Evolutionary conservation across 2,329 filamentous ascomycete genomes (phyloP).

Genomic region (Plectosphaerella cucumerina): DNA sequence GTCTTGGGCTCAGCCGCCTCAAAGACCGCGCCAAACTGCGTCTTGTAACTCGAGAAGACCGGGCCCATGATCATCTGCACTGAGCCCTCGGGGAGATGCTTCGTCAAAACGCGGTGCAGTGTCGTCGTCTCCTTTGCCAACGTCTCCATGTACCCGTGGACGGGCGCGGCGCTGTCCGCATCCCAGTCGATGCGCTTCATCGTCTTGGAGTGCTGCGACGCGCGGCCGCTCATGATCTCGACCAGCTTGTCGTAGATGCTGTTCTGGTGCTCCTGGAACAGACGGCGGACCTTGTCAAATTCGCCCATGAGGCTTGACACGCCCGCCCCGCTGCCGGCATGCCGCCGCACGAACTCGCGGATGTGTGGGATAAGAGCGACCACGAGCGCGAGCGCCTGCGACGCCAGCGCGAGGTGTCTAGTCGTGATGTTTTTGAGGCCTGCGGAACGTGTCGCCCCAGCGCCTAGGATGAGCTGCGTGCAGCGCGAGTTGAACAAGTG

Average conservation of each 20-base stretch:
- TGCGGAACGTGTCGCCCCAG: constrained; percentile 82
- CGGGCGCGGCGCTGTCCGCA: constrained; percentile 32
- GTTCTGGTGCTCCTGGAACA: constrained; percentile 84
- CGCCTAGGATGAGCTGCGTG: constrained; percentile 93
- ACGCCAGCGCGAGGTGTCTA: constrained; percentile 87
- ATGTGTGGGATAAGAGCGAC: constrained; percentile 85
- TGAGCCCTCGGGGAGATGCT: constrained; percentile 72
- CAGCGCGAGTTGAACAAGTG: constrained; percentile 94
- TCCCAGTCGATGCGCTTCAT: constrained; percentile 78
- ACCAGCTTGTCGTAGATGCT: constrained; percentile 91
- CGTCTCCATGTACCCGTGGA: constrained; percentile 78
- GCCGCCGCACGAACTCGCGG: constrained; percentile 83
- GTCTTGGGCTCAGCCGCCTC: constrained; percentile 61
- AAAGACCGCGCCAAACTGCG: constrained; percentile 72
- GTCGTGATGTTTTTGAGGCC: constrained; percentile 96
- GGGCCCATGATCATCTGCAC: constrained; percentile 81
- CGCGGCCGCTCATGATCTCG: constrained; percentile 83
- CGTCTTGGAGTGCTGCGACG: constrained; percentile 66
- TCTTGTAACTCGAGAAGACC: constrained; percentile 77
- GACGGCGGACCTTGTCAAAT: constrained; percentile 80
- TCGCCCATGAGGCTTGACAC: constrained; percentile 66
- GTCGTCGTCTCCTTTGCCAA: constrained; percentile 82
- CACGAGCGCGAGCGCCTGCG: constrained; percentile 83
- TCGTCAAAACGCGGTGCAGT: constrained; percentile 76
- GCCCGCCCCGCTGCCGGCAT: constrained; percentile 50